These are phyloP conservation scores for Phaffia tasmanica DNA, from an alignment of 768 basidiomycete species.

Conservation along the genomic window DNA sequence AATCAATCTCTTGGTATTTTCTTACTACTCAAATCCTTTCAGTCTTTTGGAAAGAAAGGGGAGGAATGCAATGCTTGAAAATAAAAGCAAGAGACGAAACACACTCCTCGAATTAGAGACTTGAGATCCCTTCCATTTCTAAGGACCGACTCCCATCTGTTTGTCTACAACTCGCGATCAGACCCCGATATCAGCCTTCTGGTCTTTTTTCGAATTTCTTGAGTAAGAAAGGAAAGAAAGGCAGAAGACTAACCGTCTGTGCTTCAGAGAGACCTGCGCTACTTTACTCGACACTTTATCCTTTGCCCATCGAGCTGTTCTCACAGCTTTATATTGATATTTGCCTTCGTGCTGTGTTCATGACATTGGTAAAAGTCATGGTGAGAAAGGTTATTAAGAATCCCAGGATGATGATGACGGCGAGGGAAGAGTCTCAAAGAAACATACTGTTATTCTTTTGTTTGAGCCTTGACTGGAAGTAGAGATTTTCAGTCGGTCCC, in stretches of 20 bases:
- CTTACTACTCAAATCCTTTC: no score
- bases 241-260: not conserved
- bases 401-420: not conserved
- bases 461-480: not conserved
- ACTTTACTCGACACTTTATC: constrained; percentile 14
- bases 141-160: constrained; percentile 3
- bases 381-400: not conserved
- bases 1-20: no score
- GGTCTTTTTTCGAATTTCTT: no score
- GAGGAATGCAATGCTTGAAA: no score
- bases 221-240: not conserved
- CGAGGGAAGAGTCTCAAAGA: not conserved
- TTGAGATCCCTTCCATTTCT: constrained; percentile 18
- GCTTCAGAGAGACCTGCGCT: constrained; percentile 2
- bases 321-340: constrained; percentile 7
- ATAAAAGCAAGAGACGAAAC: no score
- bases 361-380: not conserved
- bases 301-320: constrained; percentile 12
- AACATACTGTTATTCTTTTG: constrained; percentile 6
- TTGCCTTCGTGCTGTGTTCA: constrained; percentile 11
- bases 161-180: not conserved
- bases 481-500: not conserved
- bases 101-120: not conserved
- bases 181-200: not conserved
- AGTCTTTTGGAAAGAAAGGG: no score